These are phyloP conservation scores for Venturia aucupariae DNA, from an alignment of 2,329 filamentous ascomycete species.

Conservation along the genomic window DNA sequence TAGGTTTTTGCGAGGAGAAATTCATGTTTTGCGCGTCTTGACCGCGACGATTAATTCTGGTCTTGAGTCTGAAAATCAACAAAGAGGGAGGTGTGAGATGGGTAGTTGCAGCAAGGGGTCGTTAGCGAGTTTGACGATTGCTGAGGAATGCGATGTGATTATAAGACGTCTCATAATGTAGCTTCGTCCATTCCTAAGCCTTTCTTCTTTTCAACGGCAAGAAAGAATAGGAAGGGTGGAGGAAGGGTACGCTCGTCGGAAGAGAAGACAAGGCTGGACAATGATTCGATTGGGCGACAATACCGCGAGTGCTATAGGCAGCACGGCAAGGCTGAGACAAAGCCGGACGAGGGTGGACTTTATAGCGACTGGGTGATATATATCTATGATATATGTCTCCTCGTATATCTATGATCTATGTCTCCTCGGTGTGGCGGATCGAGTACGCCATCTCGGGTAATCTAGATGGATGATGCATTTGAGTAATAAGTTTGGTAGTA, in stretches of 20 bases:
- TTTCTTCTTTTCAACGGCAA: background rate
- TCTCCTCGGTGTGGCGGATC: no score
- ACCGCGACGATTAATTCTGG: background rate
- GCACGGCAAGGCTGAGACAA: slow-evolving; percentile 4
- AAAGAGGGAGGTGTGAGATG: background rate
- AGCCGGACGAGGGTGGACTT: background rate
- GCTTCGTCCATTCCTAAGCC: background rate
- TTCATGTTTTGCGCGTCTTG: background rate
- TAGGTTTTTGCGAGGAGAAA: no score
- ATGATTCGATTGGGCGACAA: background rate
- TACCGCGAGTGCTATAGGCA: background rate
- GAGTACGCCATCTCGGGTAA: background rate
- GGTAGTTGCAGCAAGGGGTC: background rate
- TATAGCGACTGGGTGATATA: background rate
- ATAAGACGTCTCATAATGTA: background rate
- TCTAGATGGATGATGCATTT: background rate
- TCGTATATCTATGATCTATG: background rate
- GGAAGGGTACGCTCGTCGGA: background rate
- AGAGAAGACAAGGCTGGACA: background rate
- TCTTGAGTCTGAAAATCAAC: background rate
- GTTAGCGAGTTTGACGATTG: background rate
- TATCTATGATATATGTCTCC: background rate
- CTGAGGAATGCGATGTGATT: background rate
- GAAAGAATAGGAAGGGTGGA: no score
- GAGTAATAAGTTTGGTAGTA: background rate